A percentile compares a stretch with the other conserved stretches of the same genome.
phyloP scores from a whole-genome alignment of 805 yeast species.

The Zygosaccharomyces siamensis region DNA sequence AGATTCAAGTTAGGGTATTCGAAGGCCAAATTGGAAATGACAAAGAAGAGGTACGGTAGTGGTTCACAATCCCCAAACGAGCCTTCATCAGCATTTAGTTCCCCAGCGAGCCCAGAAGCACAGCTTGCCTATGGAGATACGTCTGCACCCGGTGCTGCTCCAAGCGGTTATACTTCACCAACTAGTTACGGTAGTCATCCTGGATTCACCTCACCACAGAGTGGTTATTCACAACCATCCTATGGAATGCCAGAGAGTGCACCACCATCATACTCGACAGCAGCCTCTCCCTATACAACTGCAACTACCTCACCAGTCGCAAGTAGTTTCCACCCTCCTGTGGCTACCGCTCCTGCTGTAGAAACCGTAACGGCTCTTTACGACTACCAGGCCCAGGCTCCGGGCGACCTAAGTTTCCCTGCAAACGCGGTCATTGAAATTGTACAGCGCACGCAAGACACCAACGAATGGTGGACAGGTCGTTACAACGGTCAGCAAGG shows the following conservation, averaged over 20 bases:
- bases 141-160: slow-evolving; percentile 19
- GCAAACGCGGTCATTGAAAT: slow-evolving; percentile 87
- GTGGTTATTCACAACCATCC: slow-evolving; percentile 1
- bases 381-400: slow-evolving; percentile 89
- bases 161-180: slow-evolving; percentile 12
- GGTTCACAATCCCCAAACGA: slow-evolving; percentile 20
- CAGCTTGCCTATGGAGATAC: slow-evolving; percentile 22
- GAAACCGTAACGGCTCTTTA: slow-evolving; percentile 84
- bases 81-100: slow-evolving; percentile 15
- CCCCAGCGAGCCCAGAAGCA: slow-evolving; percentile 13
- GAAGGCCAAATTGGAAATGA: slow-evolving; percentile 74
- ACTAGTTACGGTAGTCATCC: slow-evolving; percentile 23
- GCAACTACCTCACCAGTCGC: slow-evolving; percentile 22
- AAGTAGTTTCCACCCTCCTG: slow-evolving; percentile 30
- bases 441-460: slow-evolving; percentile 74
- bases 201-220: background rate
- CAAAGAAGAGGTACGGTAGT: slow-evolving; percentile 64
- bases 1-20: slow-evolving; percentile 90
- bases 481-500: slow-evolving; percentile 78
- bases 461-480: slow-evolving; percentile 99
- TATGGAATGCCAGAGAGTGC: slow-evolving; percentile 6
- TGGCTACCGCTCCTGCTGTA: slow-evolving; percentile 38
- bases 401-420: slow-evolving; percentile 80
- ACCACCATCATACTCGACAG: slow-evolving; percentile 16
- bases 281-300: slow-evolving; percentile 6